Percentiles rank a stretch among this genome's conserved stretches.
phyloP scores from a whole-genome alignment of 164 flowering plant species.

The Amborella trichopoda region DNA sequence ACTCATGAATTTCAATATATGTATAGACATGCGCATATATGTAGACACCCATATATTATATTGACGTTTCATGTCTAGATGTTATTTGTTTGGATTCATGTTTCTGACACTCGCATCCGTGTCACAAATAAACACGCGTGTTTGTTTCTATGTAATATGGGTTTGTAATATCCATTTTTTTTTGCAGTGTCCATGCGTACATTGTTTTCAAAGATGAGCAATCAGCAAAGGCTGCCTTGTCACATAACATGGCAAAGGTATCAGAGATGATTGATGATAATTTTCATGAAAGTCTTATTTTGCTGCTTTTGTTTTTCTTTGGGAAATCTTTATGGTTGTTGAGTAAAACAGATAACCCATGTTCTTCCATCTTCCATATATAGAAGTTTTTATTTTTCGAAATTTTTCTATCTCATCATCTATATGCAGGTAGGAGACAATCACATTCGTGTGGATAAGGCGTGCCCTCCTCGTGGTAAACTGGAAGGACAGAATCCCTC shows the following conservation, averaged over 20 bases:
- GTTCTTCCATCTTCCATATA: no score
- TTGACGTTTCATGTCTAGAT: no score
- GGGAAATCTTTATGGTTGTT: neutral
- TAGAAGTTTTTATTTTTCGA: no score
- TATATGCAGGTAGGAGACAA: constrained; percentile 71
- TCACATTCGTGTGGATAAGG: constrained; percentile 90
- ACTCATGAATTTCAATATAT: no score
- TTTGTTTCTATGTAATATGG: no score
- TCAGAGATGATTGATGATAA: no score
- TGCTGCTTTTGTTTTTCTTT: neutral
- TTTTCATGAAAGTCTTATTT: neutral
- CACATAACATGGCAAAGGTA: constrained; percentile 87
- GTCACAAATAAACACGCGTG: no score
- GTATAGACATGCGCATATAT: no score
- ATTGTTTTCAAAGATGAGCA: constrained; percentile 77
- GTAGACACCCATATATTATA: no score
- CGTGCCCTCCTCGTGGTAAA: constrained; percentile 95
- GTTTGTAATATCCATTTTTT: neutral
- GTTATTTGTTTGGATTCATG: no score
- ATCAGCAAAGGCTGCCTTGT: constrained; percentile 66
- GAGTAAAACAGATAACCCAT: neutral
- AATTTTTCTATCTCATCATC: no score
- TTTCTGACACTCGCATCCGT: no score
- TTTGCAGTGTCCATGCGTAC: constrained; percentile 80
- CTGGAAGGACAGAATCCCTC: constrained; percentile 56